Conservation (phyloP, 352 stramenopile species). For the Aphanomyces euteiches region DNA sequence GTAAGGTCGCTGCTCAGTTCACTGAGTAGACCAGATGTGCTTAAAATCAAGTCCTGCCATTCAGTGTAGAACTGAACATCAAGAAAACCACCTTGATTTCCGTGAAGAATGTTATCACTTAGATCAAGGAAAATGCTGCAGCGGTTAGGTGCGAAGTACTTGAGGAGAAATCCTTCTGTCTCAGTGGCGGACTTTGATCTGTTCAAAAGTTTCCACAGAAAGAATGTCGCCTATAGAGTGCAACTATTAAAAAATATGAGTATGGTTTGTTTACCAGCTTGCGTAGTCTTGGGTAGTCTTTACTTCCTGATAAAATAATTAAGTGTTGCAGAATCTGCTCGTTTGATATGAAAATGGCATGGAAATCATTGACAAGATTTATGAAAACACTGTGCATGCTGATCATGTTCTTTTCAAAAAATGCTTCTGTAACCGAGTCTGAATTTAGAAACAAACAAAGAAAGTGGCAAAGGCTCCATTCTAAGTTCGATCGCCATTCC, state of each 20-base stretch:
- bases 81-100: neutral
- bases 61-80: neutral
- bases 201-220: conserved; percentile 11
- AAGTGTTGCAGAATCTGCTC: neutral
- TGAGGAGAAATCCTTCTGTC: no score
- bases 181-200: neutral
- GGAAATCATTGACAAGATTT: neutral
- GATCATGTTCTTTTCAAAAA: neutral
- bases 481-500: neutral
- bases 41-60: conserved; percentile 3
- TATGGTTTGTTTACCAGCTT: conserved; percentile 11
- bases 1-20: neutral
- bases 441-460: neutral
- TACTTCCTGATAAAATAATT: neutral
- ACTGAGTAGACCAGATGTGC: neutral
- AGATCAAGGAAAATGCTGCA: no score
- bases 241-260: neutral
- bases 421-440: neutral
- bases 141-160: no score
- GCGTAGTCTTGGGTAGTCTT: neutral
- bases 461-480: neutral
- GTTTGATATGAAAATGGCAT: neutral
- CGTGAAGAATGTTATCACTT: no score
- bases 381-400: neutral
- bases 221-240: conserved; percentile 8